Conservation (phyloP, 2,329 filamentous ascomycete genomes). For the Pseudogymnoascus sp. region DNA sequence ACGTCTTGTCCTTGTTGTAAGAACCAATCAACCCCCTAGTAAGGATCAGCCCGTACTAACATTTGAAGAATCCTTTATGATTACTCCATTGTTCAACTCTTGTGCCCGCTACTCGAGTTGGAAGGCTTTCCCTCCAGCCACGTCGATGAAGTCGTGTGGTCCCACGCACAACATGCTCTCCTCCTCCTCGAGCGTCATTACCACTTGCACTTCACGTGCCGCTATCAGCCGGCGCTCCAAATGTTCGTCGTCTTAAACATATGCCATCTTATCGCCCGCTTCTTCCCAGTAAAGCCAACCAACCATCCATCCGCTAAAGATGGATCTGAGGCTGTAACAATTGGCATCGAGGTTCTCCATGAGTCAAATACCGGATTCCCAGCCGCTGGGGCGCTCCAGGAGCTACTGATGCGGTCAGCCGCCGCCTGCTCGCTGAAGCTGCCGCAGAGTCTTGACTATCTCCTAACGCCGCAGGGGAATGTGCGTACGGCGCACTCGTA, state of each 20-base stretch:
- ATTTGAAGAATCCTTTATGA: constrained; percentile 26
- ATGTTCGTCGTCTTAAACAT: constrained; percentile 29
- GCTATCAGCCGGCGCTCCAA: constrained; percentile 29
- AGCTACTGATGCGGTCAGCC: constrained; percentile 25
- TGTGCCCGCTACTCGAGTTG: constrained; percentile 26
- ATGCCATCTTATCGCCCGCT: constrained; percentile 25
- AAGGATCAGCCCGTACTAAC: constrained; percentile 14
- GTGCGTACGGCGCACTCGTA: constrained; percentile 8
- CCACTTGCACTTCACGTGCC: constrained; percentile 23
- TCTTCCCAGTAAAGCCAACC: constrained; percentile 20
- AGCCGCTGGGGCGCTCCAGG: constrained; percentile 26
- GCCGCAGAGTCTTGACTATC: constrained; percentile 17
- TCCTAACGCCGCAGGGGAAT: constrained; percentile 12
- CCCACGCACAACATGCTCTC: constrained; percentile 27
- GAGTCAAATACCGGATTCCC: constrained; percentile 25
- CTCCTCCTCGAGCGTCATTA: constrained; percentile 27
- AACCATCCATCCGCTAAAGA: constrained; percentile 19
- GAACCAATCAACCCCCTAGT: constrained; percentile 13
- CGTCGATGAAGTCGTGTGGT: constrained; percentile 25
- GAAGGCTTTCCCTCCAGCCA: constrained; percentile 20
- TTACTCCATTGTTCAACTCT: constrained; percentile 24
- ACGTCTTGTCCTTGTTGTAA: constrained; percentile 29
- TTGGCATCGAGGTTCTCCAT: constrained; percentile 24
- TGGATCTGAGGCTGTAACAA: constrained; percentile 23
- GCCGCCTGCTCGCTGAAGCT: constrained; percentile 21